Evolutionary conservation across 2,329 filamentous ascomycete genomes (phyloP).

Genomic region (Triangularia setosa): DNA sequence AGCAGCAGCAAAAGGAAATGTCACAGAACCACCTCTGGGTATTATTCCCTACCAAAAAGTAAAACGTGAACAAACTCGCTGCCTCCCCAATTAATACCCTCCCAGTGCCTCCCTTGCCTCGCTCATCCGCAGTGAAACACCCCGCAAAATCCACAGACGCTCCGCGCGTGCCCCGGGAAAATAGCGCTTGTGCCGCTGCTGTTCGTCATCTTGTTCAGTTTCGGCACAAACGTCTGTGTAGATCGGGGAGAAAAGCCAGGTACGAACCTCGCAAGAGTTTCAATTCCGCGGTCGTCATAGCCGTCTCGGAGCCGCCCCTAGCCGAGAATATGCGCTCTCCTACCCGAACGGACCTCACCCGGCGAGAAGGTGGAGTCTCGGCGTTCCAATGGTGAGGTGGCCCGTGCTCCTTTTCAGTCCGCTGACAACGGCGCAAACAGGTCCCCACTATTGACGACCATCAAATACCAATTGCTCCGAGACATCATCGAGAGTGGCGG

Average conservation of each 20-base stretch:
- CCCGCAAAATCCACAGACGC: background rate
- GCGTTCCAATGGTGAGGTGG: too few relatives aligned
- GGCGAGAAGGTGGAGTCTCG: background rate
- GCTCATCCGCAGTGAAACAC: background rate
- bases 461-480: background rate
- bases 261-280: background rate
- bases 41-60: too few relatives aligned
- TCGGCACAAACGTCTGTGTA: background rate
- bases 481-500: background rate
- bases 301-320: constrained; percentile 18
- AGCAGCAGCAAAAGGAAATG: too few relatives aligned
- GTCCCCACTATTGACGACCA: background rate
- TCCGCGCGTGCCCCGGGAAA: background rate
- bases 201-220: background rate
- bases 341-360: background rate
- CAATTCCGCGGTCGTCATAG: constrained; percentile 18
- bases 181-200: background rate
- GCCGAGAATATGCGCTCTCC: constrained; percentile 22
- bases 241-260: background rate
- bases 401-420: background rate
- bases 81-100: background rate
- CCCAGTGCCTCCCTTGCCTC: background rate
- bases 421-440: background rate
- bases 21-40: too few relatives aligned
- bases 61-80: background rate